phyloP scores from a whole-genome alignment of 1,284 basidiomycete species.

The Pseudozyma hubeiensis region DNA sequence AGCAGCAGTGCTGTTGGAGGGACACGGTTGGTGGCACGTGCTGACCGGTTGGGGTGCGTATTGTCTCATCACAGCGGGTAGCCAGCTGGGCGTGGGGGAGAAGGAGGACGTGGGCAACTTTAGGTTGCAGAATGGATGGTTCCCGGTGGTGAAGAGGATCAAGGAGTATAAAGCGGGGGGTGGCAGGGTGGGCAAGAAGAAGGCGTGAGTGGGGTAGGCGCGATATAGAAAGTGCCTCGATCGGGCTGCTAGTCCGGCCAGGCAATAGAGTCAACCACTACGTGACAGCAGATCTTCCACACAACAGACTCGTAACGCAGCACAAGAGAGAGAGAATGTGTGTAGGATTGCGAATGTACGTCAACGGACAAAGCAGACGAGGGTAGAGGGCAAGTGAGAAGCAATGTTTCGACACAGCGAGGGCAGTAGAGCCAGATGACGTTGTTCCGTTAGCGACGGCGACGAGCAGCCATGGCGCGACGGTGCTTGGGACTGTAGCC shows the following conservation, averaged over 20 bases:
- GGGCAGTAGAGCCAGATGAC: background rate
- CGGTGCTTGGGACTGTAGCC: constrained; percentile 12
- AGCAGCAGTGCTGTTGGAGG: constrained; percentile 53
- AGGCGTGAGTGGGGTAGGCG: background rate
- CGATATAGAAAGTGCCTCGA: too few relatives aligned
- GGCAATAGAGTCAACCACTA: background rate
- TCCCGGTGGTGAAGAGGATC: constrained; percentile 49
- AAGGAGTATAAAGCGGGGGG: constrained; percentile 18
- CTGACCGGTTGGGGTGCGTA: constrained; percentile 72
- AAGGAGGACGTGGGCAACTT: constrained; percentile 56
- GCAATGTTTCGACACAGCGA: background rate
- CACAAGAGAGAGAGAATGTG: background rate
- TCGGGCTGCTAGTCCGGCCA: too few relatives aligned
- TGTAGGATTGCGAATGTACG: background rate
- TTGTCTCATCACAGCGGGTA: constrained; percentile 68
- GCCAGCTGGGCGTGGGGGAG: constrained; percentile 44
- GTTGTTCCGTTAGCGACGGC: constrained; percentile 7
- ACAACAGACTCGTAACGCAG: background rate
- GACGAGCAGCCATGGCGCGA: constrained; percentile 14
- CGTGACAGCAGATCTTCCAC: background rate
- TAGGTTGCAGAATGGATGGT: constrained; percentile 2
- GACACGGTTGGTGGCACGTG: constrained; percentile 72
- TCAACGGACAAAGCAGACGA: too few relatives aligned
- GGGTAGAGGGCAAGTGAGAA: background rate
- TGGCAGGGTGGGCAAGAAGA: constrained; percentile 1